Evolutionary conservation across 495 filamentous ascomycete species (phyloP).

Genomic region (Amorphotheca resinae): DNA sequence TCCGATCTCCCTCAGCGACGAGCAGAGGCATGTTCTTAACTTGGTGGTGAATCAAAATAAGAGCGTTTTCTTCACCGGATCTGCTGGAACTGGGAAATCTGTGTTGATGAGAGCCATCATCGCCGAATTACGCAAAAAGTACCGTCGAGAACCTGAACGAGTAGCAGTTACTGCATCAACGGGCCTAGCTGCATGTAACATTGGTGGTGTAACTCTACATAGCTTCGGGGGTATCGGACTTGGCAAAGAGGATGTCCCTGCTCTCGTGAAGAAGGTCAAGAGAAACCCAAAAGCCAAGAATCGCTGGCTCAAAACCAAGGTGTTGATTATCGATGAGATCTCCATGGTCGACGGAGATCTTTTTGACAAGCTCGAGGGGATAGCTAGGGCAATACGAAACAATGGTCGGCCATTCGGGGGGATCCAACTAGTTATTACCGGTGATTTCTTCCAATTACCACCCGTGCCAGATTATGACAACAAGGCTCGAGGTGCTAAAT

Average conservation of each 20-base stretch:
- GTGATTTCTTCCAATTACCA: conserved; percentile 94
- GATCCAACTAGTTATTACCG: conserved; percentile 90
- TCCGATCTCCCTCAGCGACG: conserved; percentile 62
- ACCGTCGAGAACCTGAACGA: conserved; percentile 58
- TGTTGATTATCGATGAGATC: conserved; percentile 85
- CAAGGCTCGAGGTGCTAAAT: conserved; percentile 57
- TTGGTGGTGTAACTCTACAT: conserved; percentile 89
- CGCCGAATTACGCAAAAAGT: conserved; percentile 60
- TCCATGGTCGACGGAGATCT: conserved; percentile 98
- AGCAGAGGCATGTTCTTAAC: conserved; percentile 73
- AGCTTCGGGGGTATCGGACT: conserved; percentile 93
- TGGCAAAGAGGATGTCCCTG: conserved; percentile 73
- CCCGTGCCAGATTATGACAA: conserved; percentile 64
- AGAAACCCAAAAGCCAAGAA: conserved; percentile 75
- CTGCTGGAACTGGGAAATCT: conserved; percentile 94
- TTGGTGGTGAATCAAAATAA: conserved; percentile 62
- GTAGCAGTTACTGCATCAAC: conserved; percentile 93
- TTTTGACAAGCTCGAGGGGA: conserved; percentile 88
- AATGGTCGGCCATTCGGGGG: conserved; percentile 91
- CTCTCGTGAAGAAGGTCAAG: conserved; percentile 84
- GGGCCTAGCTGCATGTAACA: conserved; percentile 90
- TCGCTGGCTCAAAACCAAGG: conserved; percentile 78
- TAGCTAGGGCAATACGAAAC: conserved; percentile 68
- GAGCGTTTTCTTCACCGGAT: conserved; percentile 97
- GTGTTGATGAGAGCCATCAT: conserved; percentile 91